Evolutionary conservation across 1,284 basidiomycete species (phyloP), one percentile per base, ranked within the genome.

Genomic region (Rhodotorula sp.): DNA sequence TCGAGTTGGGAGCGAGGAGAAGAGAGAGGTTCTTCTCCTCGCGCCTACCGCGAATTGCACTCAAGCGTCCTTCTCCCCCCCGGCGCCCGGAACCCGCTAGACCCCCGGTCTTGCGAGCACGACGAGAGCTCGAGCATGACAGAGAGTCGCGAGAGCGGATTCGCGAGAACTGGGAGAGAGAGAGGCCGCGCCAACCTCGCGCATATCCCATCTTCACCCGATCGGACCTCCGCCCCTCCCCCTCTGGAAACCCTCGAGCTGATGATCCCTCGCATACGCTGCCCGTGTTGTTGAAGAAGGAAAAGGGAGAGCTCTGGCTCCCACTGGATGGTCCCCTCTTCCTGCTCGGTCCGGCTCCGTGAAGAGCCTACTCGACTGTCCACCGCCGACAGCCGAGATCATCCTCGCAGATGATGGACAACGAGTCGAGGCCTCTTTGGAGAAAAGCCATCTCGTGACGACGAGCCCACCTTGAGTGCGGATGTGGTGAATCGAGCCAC

Each of bases 31-130:
- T 4, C 48, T 24, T 6, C 14, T 20, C 26, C 26, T n/a, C 29
- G 29, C 62, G 53, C 59, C 51, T 59, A 60, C 64, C 24, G 58
- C 64, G 64, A 66, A 66, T 66, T 66, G 64, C 64, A 66, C 64
- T 66, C 51, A 66, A 66, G 64, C 64, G 64, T 58, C 24, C 51
- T 53, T 37, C 46, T 44, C 29, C 37, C 37, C 37, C 37, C 3
- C 37, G 10, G 37, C 10, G 37, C 37, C 8, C 37, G 37, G 14
- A 42, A 42, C 3, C 37, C 37, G 37, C 37, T 42, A 8, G 37
- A 42, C 37, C 14, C 10, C 37, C 37, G 37, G 37, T 42, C 37
- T 1, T 22, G 48, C 49, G 51, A 66, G 42, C 29, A 15, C 18
- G 26, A 24, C 37, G 60, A 33, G 45, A 42, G 54, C 45, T 64